These are phyloP conservation scores for Solanum acaule DNA, from an alignment of 257 asterid genomes.

Conservation along the genomic window DNA sequence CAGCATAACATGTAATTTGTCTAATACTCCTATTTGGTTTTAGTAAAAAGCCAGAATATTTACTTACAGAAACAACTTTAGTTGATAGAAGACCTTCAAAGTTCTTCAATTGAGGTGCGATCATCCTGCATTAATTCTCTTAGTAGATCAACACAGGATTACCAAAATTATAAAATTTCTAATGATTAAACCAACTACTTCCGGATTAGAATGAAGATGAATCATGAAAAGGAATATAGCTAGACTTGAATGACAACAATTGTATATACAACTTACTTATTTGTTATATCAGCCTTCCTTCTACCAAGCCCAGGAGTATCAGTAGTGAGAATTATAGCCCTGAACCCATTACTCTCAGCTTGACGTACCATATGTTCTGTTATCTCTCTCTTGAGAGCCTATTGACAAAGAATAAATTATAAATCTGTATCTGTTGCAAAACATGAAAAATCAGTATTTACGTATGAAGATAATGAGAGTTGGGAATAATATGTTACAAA, in stretches of 20 bases:
- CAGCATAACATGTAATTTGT: neutral
- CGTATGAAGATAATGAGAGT: neutral
- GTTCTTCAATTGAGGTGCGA: conserved; percentile 38
- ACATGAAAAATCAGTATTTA: neutral
- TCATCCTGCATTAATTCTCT: conserved; percentile 34
- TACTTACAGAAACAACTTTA: conserved; percentile 25
- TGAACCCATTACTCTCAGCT: conserved; percentile 60
- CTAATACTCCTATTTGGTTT: neutral
- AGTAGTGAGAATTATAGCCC: conserved; percentile 48
- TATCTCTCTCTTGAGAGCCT: conserved; percentile 43
- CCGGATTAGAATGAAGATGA: neutral
- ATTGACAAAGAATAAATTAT: neutral
- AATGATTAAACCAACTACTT: neutral
- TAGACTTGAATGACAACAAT: neutral
- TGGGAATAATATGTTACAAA: conserved; percentile 21
- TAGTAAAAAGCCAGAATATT: neutral
- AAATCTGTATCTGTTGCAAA: neutral
- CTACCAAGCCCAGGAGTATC: conserved; percentile 51
- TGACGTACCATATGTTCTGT: conserved; percentile 42
- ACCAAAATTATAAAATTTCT: neutral
- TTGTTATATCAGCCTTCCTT: conserved; percentile 51
- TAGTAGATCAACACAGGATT: neutral
- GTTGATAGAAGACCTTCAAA: conserved; percentile 45
- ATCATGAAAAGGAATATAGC: neutral
- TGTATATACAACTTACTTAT: conserved; percentile 22